Evolutionary conservation across 176 grass and related monocot genomes (phyloP).

Genomic region (Tillandsia fasciculata): DNA sequence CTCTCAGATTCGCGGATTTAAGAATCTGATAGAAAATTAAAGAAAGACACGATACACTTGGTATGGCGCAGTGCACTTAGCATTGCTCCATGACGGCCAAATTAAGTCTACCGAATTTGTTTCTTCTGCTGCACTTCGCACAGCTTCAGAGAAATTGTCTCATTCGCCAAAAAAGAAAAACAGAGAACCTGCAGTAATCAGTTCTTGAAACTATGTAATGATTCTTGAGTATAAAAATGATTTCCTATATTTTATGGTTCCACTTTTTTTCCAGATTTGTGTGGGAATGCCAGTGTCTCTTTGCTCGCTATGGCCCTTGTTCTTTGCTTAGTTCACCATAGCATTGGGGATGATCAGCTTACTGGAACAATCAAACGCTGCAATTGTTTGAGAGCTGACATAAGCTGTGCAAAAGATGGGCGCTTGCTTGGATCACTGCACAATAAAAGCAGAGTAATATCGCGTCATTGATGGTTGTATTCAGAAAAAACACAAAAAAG

Average conservation of each 20-base stretch:
- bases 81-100: slow-evolving; percentile 4
- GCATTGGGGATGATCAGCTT: slow-evolving; percentile 1
- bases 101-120: background rate
- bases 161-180: slow-evolving; percentile 14
- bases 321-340: slow-evolving; percentile 4
- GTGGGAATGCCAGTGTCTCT: background rate
- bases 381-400: slow-evolving; percentile 68
- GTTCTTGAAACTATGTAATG: background rate
- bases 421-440: slow-evolving; percentile 76
- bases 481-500: background rate
- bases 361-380: slow-evolving; percentile 40
- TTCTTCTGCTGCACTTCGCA: slow-evolving; percentile 39
- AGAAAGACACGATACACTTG: background rate
- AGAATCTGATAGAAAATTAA: slow-evolving; percentile 6
- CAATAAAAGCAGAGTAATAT: slow-evolving; percentile 8
- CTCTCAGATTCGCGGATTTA: slow-evolving; percentile 12
- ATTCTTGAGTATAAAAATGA: slow-evolving; percentile 5
- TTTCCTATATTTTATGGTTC: slow-evolving; percentile 13
- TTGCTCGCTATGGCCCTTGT: background rate
- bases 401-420: slow-evolving; percentile 78
- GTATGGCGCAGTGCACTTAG: background rate
- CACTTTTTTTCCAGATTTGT: slow-evolving; percentile 8
- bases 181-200: slow-evolving; percentile 4
- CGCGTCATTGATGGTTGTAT: background rate
- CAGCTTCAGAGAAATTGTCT: slow-evolving; percentile 32